A percentile compares a stretch with the other conserved stretches of the same genome.
phyloP scores from a whole-genome alignment of 2,329 filamentous ascomycete genomes.

The Claviceps fusiformis region DNA sequence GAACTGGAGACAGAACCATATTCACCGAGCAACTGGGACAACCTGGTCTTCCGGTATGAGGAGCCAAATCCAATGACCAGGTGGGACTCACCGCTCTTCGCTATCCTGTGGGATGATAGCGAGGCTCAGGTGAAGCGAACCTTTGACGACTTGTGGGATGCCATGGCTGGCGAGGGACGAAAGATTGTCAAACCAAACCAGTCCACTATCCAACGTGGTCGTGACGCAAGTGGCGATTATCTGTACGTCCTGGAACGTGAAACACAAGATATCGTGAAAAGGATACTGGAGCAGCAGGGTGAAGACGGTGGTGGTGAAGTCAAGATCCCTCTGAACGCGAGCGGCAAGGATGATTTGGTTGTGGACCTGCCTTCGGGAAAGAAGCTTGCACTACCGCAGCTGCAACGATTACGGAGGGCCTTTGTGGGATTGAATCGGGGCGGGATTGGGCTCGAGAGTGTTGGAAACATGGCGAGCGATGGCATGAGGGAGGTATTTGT shows the following conservation, averaged over 20 bases:
- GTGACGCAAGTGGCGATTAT: slow-evolving; percentile 57
- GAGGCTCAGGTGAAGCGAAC: slow-evolving; percentile 39
- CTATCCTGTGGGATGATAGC: slow-evolving; percentile 62
- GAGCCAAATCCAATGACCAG: slow-evolving; percentile 75
- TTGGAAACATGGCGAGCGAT: slow-evolving; percentile 38
- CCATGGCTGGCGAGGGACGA: slow-evolving; percentile 47
- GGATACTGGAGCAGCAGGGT: slow-evolving; percentile 54
- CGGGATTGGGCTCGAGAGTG: slow-evolving; percentile 45
- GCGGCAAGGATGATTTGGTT: slow-evolving; percentile 33
- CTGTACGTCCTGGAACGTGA: slow-evolving; percentile 67
- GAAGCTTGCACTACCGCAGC: slow-evolving; percentile 55
- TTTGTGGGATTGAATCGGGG: slow-evolving; percentile 65
- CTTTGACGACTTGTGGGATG: slow-evolving; percentile 62
- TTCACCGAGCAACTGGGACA: slow-evolving; percentile 53
- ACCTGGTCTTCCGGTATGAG: slow-evolving; percentile 70
- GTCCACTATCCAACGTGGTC: slow-evolving; percentile 52
- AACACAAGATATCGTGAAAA: slow-evolving; percentile 62
- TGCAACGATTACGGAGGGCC: slow-evolving; percentile 65
- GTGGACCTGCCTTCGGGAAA: slow-evolving; percentile 50
- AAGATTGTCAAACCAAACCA: slow-evolving; percentile 61
- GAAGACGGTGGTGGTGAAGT: slow-evolving; percentile 54
- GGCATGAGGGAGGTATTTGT: slow-evolving; percentile 52
- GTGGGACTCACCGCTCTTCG: slow-evolving; percentile 76
- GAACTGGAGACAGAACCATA: slow-evolving; percentile 27
- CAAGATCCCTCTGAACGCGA: slow-evolving; percentile 25